Evolutionary conservation across 345 rosid species (phyloP), one percentile per base, ranked within the genome.

Genomic region (Sisymbrium irio): DNA sequence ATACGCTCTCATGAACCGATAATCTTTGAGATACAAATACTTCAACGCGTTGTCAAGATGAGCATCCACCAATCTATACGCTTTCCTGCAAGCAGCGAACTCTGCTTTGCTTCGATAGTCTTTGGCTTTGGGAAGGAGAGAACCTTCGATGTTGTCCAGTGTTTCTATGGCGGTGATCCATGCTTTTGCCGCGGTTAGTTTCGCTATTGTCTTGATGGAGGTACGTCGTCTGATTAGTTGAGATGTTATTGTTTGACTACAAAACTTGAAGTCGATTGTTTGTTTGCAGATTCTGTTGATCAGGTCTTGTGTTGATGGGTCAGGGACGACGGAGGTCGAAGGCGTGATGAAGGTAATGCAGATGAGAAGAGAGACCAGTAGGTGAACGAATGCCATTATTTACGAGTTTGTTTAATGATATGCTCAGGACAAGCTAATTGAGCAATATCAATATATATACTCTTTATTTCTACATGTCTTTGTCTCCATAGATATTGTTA

Each of bases 251-350:
- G 77, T 12, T 40, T 50, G 18, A 7, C 65, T 77, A n/a, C 80
- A 77, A 68, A 77, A 77, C 0, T 25, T 65, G 80, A 77, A 71
- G 15, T 71, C 76, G 28, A 65, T 65, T 12, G 80, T 77, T 58
- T 77, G 77, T 15, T 10, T 57, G 73, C 80, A 77, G 13, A 77
- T 77, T 71, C 77, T 77, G 77, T 71, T 71, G 80, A 77, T 77
- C 9, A 77, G 57, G 5, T 71, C 39, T 71, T 71, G 68, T 59
- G 80, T 77, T 65, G 12, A 5, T 49, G 57, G 68, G 32, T 77
- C 72, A 57, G 80, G 80, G 18, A 71, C 63, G 35, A 71, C 35
- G 1, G 80, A 71, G 68, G 39, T 30, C 0, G 80, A 56, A 50
- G 67, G 42, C 30, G 50, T 76, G 45, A 76, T 76, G 45, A 76